Percentiles rank a stretch among this genome's conserved stretches.
Conservation (phyloP, 805 yeast genomes). For the Hanseniaspora lachancei region DNA sequence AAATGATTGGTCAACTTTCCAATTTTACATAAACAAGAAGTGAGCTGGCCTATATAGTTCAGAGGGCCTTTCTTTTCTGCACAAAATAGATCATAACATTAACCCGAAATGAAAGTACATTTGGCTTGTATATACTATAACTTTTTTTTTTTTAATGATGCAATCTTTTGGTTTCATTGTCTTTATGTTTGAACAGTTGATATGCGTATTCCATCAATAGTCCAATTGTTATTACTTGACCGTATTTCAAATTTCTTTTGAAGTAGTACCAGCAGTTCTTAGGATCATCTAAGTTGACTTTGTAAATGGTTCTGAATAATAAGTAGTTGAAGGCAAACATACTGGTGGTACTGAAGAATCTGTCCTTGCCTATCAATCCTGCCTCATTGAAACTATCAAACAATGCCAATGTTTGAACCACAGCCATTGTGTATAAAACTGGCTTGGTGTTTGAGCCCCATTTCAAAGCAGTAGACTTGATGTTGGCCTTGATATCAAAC, state of each 20-base stretch:
- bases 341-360: slow-evolving; percentile 36
- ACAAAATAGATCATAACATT: background rate
- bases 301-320: slow-evolving; percentile 51
- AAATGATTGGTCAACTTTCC: background rate
- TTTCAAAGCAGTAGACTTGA: slow-evolving; percentile 86
- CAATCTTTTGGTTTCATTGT: background rate
- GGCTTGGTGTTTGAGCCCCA: slow-evolving; percentile 78
- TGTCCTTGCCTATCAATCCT: slow-evolving; percentile 75
- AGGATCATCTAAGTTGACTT: slow-evolving; percentile 70
- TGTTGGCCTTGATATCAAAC: slow-evolving; percentile 80
- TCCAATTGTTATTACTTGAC: slow-evolving; percentile 53
- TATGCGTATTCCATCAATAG: slow-evolving; percentile 52
- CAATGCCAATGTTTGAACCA: slow-evolving; percentile 52
- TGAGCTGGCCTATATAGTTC: background rate
- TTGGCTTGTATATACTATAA: background rate
- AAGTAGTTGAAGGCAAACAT: slow-evolving; percentile 58
- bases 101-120: background rate
- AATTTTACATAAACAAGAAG: background rate
- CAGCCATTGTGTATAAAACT: slow-evolving; percentile 49
- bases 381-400: slow-evolving; percentile 58
- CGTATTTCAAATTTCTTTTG: slow-evolving; percentile 62
- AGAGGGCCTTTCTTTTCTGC: background rate
- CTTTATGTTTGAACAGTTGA: slow-evolving; percentile 19
- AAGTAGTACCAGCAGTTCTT: slow-evolving; percentile 73
- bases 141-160: background rate